Percentiles rank a stretch among this genome's conserved stretches.
Conservation (phyloP, 2,329 filamentous ascomycete genomes). For the Colletotrichum plurivorum region DNA sequence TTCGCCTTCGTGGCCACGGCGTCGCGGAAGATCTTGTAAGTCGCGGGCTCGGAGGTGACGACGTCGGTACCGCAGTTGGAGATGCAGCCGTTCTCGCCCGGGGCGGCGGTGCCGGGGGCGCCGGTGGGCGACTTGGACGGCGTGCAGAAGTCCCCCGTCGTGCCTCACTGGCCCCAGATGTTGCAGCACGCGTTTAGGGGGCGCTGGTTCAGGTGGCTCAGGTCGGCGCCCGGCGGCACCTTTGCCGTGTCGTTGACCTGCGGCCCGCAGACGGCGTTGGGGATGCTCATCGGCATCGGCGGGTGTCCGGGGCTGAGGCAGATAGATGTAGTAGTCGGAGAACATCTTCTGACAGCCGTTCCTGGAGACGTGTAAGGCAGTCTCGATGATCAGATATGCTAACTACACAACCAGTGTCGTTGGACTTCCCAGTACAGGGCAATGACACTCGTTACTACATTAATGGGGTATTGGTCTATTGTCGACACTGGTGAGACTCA, state of each 20-base stretch:
- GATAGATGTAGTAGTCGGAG: conserved; percentile 50
- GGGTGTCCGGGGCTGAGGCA: conserved; percentile 52
- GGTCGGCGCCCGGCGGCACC: conserved; percentile 41
- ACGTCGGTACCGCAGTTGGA: conserved; percentile 56
- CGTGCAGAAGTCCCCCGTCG: conserved; percentile 59
- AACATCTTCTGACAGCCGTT: conserved; percentile 37
- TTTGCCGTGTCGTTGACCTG: conserved; percentile 47
- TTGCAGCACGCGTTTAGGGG: conserved; percentile 50
- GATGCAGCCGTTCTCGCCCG: conserved; percentile 53
- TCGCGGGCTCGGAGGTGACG: conserved; percentile 50
- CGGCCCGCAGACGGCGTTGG: conserved; percentile 52
- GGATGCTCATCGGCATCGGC: conserved; percentile 50
- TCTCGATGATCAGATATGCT: no score
- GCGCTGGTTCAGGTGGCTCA: conserved; percentile 48
- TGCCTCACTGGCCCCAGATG: conserved; percentile 61
- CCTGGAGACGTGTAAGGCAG: no score
- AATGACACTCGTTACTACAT: no score
- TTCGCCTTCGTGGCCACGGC: conserved; percentile 49
- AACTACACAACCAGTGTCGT: no score
- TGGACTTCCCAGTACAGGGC: no score
- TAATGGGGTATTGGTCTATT: no score
- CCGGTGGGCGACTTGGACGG: conserved; percentile 46
- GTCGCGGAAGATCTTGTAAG: conserved; percentile 54
- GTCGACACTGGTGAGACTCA: no score
- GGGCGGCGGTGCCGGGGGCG: conserved; percentile 52